Base-by-base conservation (phyloP, 1,139 yeast species). In the Geotrichum bryndzae region DNA sequence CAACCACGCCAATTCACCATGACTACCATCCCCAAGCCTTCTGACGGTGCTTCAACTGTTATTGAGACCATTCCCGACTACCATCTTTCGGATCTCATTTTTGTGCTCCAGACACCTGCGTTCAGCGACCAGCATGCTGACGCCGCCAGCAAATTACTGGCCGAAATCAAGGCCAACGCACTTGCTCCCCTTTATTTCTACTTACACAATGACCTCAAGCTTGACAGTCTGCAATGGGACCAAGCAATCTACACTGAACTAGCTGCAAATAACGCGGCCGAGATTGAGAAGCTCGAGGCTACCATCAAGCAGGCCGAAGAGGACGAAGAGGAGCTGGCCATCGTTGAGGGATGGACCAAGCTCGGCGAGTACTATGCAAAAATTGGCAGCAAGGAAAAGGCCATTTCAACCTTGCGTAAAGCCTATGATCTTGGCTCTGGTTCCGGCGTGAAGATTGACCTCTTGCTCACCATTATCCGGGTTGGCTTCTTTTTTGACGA, bases 281-380 rank as follows among this genome's bases (percentile, higher is more conserved):
- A 82, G 62, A 80, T 88, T 53, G 76, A 77, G 18, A 82, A 80
- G 62, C 79, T 92, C 68, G 84, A 86, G 70, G 80, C 80, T 62
- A 78, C 82, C 61, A 85, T 94, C 66, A 83, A 82, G 64, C 87
- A 85, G 68, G 89, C 95, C 35, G 92, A 89, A 69, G 88, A 84
- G 63, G 97, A 90, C 70, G 98, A 94, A 73, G 96, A 96, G 52
- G 96, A 90, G 70, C 78, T 88, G 69, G 97, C 91, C 70, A 82
- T 85, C 54, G 85, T 90, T 11, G 87, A 87, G 66, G 85, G 87
- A 52, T 87, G 92, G 81, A 82, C 85, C 62, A 84, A 86, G 71
- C 83, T 94, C 55, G 97, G 97, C 31, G 96, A 92, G 72, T 90
- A 88, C 73, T 92, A 90, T 74, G 86, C 97, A 10, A 79, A 80